Evolutionary conservation across 1,284 basidiomycete genomes (phyloP), one percentile per base, ranked within the genome.

Genomic region (Boletus semigastroideus): DNA sequence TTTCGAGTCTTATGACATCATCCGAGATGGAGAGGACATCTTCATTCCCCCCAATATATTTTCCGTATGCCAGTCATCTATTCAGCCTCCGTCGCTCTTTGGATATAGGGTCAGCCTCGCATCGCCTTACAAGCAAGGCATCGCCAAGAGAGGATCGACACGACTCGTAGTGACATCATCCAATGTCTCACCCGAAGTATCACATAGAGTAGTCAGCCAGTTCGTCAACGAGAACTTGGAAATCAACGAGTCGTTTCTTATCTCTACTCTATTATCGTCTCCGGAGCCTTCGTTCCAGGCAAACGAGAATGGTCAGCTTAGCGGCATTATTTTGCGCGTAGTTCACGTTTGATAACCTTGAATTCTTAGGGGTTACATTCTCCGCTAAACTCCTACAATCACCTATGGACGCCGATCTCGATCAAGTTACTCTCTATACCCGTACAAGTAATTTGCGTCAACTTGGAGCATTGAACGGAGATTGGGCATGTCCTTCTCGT

Each of bases 381-480:
- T 61, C 51, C 54, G 61, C 65, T 5, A 56, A 66, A 30, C 56
- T 71, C 12, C 62, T 83, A 22, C 48, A 60, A 40, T 58, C 58
- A 7, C 69, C 70, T 3, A 57, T 74, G 4, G 72, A 73, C 20
- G 8, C 33, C 1, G 45, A 59, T n/a, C 61, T 72, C 13, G 80
- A 84, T 53, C 73, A 81, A 47, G 72, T 66, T 42, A 78, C 80
- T 2, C 56, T 89, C 0, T 86, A 82, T 59, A 58, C 86, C 25
- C 74, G 78, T 20, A 82, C 85, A 3, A 66, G 74, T 17, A 86
- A 90, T 48, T 75, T 98, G 16, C 84, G 83, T 12, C 76, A 78
- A 44, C 71, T 93, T 27, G 94, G 93, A 1, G 72, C 91, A 5
- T 82, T 95, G 57, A 85, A 86, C 59, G 90, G 91, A 31, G 92